A percentile compares a stretch with the other conserved stretches of the same genome.
Conservation (phyloP, 768 basidiomycete species). For the Suillus occidentalis region DNA sequence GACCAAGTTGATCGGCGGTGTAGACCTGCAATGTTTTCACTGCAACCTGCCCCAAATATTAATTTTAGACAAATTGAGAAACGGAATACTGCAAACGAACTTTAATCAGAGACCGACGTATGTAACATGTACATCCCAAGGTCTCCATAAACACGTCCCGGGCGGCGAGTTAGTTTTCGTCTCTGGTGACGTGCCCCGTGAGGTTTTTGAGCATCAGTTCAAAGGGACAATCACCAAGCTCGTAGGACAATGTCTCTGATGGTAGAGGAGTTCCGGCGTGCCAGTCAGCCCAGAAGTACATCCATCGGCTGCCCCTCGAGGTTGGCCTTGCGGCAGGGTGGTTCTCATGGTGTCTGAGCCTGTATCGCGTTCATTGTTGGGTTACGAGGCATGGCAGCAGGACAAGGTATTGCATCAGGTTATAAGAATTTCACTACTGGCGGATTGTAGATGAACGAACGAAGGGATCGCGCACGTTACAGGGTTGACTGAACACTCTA, state of each 20-base stretch:
- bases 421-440: too few relatives aligned
- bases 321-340: too few relatives aligned
- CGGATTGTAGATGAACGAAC: neutral
- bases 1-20: neutral
- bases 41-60: neutral
- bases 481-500: neutral
- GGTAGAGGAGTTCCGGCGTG: neutral
- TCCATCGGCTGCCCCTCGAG: too few relatives aligned
- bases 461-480: neutral
- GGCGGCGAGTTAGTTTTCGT: neutral
- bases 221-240: neutral
- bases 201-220: neutral
- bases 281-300: too few relatives aligned
- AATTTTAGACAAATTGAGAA: neutral
- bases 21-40: slow-evolving; percentile 2
- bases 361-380: too few relatives aligned
- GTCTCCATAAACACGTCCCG: slow-evolving; percentile 1
- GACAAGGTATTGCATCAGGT: too few relatives aligned
- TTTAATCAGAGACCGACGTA: neutral
- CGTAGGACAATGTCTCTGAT: neutral
- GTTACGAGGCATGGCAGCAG: too few relatives aligned
- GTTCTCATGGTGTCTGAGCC: too few relatives aligned
- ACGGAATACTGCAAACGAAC: neutral
- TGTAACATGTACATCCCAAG: neutral
- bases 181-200: neutral